phyloP scores from a whole-genome alignment of 441 rosid genomes.

The Iberis amara region DNA sequence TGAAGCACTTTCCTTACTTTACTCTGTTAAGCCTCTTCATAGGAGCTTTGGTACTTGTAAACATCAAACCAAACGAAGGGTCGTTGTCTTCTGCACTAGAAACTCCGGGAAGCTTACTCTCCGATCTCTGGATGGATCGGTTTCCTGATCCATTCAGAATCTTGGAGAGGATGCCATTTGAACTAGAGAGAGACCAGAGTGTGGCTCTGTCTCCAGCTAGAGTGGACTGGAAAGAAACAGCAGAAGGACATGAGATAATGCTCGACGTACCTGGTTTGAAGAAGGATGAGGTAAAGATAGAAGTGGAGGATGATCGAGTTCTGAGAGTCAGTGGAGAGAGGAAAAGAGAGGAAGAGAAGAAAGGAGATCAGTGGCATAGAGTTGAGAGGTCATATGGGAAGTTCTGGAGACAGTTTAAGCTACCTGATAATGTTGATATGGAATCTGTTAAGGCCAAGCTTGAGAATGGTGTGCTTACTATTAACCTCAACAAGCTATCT shows the following conservation, averaged over 20 bases:
- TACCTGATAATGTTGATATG: constrained; percentile 71
- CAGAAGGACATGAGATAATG: constrained; percentile 52
- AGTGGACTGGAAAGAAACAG: constrained; percentile 85
- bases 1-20: constrained; percentile 25
- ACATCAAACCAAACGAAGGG: constrained; percentile 29
- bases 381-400: constrained; percentile 69
- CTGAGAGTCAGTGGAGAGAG: constrained; percentile 70
- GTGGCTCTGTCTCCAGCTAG: constrained; percentile 44
- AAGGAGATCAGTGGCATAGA: constrained; percentile 76
- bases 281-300: constrained; percentile 72
- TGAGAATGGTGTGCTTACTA: constrained; percentile 62
- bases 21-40: constrained; percentile 12
- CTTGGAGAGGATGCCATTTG: constrained; percentile 60
- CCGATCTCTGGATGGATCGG: constrained; percentile 38
- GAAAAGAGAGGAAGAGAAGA: constrained; percentile 60
- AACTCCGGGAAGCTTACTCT: constrained; percentile 34
- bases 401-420: constrained; percentile 74
- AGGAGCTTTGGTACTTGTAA: constrained; percentile 27
- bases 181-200: constrained; percentile 43
- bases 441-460: constrained; percentile 61
- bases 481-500: constrained; percentile 48
- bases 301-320: constrained; percentile 56
- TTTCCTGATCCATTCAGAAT: constrained; percentile 55
- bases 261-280: constrained; percentile 69
- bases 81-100: constrained; percentile 43